Evolutionary conservation across 306 rosid genomes (phyloP), one percentile per base, ranked within the genome.

Genomic region (Crotalaria pallida): DNA sequence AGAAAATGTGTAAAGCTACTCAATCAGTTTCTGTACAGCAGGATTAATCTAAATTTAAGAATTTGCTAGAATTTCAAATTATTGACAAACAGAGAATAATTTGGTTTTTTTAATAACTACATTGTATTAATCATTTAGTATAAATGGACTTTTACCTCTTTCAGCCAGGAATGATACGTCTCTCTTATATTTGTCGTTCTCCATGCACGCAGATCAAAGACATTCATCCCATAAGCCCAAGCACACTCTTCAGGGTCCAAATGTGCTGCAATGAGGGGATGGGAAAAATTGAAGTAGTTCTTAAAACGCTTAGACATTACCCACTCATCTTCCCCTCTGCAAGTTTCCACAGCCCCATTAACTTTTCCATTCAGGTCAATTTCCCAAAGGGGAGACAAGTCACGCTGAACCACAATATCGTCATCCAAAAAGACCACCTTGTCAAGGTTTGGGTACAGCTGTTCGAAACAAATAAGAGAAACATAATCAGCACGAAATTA

Each of bases 221-320:
- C 10, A 82, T 95, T 95, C 99, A 95, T 91, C 77, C 97, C 96
- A 64, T 90, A 95, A 66, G 99, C 99, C 99, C 99, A 95, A n/a
- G 97, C 99, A 82, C 99, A 95, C 72, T 95, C 96, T 40, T 91
- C 88, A 66, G 99, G 97, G 74, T 95, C 86, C 82, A 95, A 82
- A 80, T 85, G 66, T 68, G 80, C 67, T 56, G 81, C 74, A 64
- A 95, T 60, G 45, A 83, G 83, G 45, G 99, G 99, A 72, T 95
- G 97, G 29, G 99, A 87, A 82, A 95, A 95, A 74, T 95, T 95
- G 80, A 95, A 95, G 82, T 95, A 95, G 79, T 91, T 91, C 85
- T 87, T 84, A 80, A 91, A 95, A 18, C 67, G 87, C 84, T 95
- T 95, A 15, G 96, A 89, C 99, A 95, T 89, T 72, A 95, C 97